phyloP scores from a whole-genome alignment of 1,139 yeast species.

The Fermentozyma sake region DNA sequence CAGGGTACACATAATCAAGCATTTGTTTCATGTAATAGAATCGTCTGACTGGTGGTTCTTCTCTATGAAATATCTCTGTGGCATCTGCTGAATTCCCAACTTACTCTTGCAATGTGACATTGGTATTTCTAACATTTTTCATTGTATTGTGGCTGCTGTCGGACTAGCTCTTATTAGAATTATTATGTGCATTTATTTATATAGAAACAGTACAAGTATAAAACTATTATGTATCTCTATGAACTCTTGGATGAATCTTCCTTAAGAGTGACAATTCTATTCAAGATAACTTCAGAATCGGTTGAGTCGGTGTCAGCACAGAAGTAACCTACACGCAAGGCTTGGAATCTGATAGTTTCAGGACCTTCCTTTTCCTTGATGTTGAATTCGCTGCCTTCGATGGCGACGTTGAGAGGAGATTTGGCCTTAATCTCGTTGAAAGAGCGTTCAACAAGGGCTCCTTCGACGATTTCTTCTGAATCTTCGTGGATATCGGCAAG shows the following conservation, averaged over 20 bases:
- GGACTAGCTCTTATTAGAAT: background rate
- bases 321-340: slow-evolving; percentile 94
- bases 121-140: background rate
- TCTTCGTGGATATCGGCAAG: slow-evolving; percentile 77
- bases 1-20: no score
- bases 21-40: no score
- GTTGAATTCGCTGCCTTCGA: slow-evolving; percentile 64
- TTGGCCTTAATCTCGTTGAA: slow-evolving; percentile 62
- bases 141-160: background rate
- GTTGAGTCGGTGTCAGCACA: slow-evolving; percentile 80
- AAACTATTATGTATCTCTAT: slow-evolving; percentile 1
- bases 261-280: slow-evolving; percentile 86
- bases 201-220: background rate
- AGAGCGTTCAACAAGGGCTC: slow-evolving; percentile 76
- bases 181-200: no score
- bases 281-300: slow-evolving; percentile 59
- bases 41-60: no score
- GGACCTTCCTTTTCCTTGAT: slow-evolving; percentile 59
- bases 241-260: slow-evolving; percentile 54
- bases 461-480: slow-evolving; percentile 63
- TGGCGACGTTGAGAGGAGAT: slow-evolving; percentile 74
- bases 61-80: no score
- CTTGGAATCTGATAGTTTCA: slow-evolving; percentile 96
- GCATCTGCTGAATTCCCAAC: no score
- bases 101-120: background rate